phyloP scores from a whole-genome alignment of 2,329 filamentous ascomycete genomes.

The Pseudocercospora macadamiae region DNA sequence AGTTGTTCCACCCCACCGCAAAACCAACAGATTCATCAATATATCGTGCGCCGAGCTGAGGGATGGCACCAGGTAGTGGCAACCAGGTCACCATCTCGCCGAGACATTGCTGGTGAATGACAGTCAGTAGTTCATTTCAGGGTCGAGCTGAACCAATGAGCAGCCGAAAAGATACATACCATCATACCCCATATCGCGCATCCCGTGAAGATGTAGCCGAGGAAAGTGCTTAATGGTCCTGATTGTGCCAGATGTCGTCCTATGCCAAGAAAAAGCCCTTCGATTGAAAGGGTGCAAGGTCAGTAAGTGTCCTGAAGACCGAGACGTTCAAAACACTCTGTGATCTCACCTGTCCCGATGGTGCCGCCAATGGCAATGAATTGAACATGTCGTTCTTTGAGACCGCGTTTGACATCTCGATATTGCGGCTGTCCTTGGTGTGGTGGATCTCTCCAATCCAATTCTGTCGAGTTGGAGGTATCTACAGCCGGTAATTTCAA shows the following conservation, averaged over 20 bases:
- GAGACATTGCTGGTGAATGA: constrained; percentile 46
- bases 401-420: background rate
- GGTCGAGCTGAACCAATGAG: constrained; percentile 41
- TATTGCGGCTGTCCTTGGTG: background rate
- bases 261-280: constrained; percentile 35
- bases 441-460: background rate
- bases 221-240: constrained; percentile 37
- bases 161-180: background rate
- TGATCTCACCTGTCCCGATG: constrained; percentile 22
- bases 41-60: constrained; percentile 35
- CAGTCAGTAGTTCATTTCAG: constrained; percentile 42
- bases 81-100: constrained; percentile 63
- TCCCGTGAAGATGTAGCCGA: background rate
- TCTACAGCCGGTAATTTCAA: background rate
- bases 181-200: constrained; percentile 4
- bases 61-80: constrained; percentile 52
- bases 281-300: constrained; percentile 50
- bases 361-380: constrained; percentile 12
- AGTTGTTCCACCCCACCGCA: constrained; percentile 54
- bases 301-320: constrained; percentile 55
- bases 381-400: constrained; percentile 3
- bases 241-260: constrained; percentile 22
- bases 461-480: background rate
- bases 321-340: constrained; percentile 8
- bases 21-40: constrained; percentile 30